Evolutionary conservation across 345 rosid genomes (phyloP).

Genomic region (Reutealis trisperma): DNA sequence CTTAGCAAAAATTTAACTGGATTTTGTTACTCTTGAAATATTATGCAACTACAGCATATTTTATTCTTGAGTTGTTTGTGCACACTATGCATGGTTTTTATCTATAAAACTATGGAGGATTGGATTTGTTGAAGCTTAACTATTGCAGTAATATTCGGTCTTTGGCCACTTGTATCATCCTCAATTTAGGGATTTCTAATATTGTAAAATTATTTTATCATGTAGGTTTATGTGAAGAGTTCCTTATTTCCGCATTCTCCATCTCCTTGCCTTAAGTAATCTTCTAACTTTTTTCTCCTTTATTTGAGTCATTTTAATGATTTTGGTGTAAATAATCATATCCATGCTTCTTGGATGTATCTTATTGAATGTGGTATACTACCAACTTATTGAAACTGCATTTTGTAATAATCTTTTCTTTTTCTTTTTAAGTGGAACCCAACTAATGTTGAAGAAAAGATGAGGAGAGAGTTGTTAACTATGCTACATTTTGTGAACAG

Average conservation of each 20-base stretch:
- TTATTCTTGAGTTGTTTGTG: not conserved
- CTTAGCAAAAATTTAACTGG: not conserved
- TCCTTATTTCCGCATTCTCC: conserved; percentile 77
- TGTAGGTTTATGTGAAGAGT: conserved; percentile 81
- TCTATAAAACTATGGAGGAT: not conserved
- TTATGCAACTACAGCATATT: not conserved
- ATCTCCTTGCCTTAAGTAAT: conserved; percentile 73
- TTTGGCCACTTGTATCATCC: not conserved
- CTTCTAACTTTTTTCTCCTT: conserved; percentile 8
- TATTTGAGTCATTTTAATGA: not conserved
- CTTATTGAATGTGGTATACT: not conserved
- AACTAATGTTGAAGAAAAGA: not conserved
- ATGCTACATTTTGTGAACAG: not conserved
- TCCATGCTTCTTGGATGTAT: not conserved
- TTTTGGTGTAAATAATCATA: not conserved
- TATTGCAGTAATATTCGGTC: not conserved
- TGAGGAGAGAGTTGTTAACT: not conserved
- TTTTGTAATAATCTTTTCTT: not conserved
- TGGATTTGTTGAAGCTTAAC: not conserved
- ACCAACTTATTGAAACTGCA: not conserved
- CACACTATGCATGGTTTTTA: not conserved
- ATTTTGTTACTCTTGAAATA: not conserved
- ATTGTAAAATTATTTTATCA: not conserved
- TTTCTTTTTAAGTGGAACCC: not conserved
- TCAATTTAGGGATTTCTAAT: conserved; percentile 4